Evolutionary conservation across 2,329 filamentous ascomycete species (phyloP), one percentile per base, ranked within the genome.

Genomic region (Pseudonectria foliicola): DNA sequence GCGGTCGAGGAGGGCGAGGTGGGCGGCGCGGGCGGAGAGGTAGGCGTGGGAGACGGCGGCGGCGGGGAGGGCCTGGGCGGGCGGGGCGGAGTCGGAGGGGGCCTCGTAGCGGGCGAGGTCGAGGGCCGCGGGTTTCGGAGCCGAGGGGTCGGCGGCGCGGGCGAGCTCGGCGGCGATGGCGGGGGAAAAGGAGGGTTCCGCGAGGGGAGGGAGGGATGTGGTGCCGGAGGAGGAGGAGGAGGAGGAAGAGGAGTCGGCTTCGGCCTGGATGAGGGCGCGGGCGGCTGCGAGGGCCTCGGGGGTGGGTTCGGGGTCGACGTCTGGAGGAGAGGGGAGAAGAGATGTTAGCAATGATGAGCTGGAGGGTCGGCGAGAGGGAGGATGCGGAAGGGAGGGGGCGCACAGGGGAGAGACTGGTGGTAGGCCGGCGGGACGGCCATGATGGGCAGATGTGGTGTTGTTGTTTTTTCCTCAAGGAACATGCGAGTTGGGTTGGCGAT

Each of bases 101-200:
- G 80, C 76, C 62, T 95, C 85, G 73, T 96, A 96, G 48, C 89
- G 86, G 28, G 74, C 66, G 13, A 87, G 68, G 59, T 95, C 84
- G 37, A 85, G 63, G 2, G 80, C 73, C n/a, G 55, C 32, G 36
- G 56, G 39, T 33, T 72, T 67, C n/a, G 69, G 55, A 4, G 43
- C 33, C 1, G 47, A 35, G 29, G 74, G 18, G 18, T 51, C 43
- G 30, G 75, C 66, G 40, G 89, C 69, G 45, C 86, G 83, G 13
- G 67, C 63, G 43, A 90, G 71, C 53, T 94, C 87, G 48, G 73
- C 57, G 46, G 72, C 54, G 26, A 94, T 67, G n/a, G 81, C 60
- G 4, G 77, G 71, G 5, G 82, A 77, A 64, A 88, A 84, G 33
- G 60, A 63, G 5, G 75, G 64, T 63, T 60, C 43, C 65, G 66